Conservation (phyloP, 2,329 filamentous ascomycete genomes). For the Triangularia setosa region DNA sequence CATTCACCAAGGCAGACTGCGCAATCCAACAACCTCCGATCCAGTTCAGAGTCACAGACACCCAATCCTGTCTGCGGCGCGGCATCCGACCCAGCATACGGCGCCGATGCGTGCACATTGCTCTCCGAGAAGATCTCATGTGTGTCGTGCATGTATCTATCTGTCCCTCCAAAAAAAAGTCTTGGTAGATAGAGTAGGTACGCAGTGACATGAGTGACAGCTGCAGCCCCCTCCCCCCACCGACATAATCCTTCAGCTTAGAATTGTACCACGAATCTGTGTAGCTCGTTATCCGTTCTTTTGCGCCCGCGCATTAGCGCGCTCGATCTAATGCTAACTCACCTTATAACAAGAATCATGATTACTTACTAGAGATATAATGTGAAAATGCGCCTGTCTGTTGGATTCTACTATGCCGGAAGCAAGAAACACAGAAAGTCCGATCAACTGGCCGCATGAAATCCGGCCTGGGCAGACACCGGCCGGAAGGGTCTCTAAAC, state of each 20-base stretch:
- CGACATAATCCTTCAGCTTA: background rate
- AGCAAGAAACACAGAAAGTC: background rate
- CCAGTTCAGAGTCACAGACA: background rate
- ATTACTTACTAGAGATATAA: background rate
- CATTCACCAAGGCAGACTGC: background rate
- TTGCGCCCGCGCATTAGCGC: background rate
- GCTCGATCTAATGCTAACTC: background rate
- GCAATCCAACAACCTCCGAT: background rate
- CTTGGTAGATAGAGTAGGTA: background rate
- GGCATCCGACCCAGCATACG: background rate
- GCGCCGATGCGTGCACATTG: background rate
- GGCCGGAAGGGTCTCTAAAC: background rate
- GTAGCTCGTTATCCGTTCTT: background rate
- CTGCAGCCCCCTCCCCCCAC: background rate
- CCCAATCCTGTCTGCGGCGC: background rate
- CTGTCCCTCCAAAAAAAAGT: background rate
- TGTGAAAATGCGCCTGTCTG: background rate
- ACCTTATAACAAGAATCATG: background rate
- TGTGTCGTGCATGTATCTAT: background rate
- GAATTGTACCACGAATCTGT: background rate
- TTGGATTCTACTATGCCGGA: background rate
- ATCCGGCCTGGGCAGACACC: background rate
- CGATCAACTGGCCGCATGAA: background rate
- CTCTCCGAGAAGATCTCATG: background rate
- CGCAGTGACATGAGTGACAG: background rate